Conservation (phyloP, 176 grass and related monocot species). For the Canna indica region DNA sequence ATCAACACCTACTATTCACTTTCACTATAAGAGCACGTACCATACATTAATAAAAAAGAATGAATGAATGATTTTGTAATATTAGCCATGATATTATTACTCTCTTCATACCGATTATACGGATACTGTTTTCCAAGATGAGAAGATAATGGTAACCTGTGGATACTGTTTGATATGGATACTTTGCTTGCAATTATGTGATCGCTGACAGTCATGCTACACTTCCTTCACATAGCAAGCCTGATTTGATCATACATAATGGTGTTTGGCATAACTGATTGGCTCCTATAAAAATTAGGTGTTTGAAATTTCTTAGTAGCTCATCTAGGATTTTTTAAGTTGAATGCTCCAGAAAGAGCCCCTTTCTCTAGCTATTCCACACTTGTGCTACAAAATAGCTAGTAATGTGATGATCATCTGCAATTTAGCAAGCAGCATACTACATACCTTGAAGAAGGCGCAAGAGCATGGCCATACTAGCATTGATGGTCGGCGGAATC, state of each 20-base stretch:
- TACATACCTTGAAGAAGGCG: conserved; percentile 44
- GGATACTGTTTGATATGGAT: background rate
- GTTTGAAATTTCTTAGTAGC: background rate
- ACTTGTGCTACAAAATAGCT: background rate
- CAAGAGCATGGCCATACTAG: conserved; percentile 63
- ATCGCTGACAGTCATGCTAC: too few species aligned
- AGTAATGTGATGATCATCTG: background rate
- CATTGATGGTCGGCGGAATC: conserved; percentile 57
- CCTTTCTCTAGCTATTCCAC: background rate
- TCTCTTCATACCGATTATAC: too few species aligned
- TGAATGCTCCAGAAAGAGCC: background rate
- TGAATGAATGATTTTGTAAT: too few species aligned
- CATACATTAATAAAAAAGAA: too few species aligned
- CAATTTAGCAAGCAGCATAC: background rate
- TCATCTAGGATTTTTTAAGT: background rate
- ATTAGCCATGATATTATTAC: too few species aligned
- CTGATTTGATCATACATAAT: too few species aligned
- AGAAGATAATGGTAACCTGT: background rate
- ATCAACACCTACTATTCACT: background rate
- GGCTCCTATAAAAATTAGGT: too few species aligned
- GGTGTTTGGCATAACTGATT: too few species aligned
- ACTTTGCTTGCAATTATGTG: background rate
- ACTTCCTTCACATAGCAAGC: too few species aligned
- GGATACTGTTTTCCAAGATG: too few species aligned
- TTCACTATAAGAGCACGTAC: too few species aligned